Evolutionary conservation across 1,284 basidiomycete genomes (phyloP), one percentile per base, ranked within the genome.

Genomic region (Amanita bisporigera): DNA sequence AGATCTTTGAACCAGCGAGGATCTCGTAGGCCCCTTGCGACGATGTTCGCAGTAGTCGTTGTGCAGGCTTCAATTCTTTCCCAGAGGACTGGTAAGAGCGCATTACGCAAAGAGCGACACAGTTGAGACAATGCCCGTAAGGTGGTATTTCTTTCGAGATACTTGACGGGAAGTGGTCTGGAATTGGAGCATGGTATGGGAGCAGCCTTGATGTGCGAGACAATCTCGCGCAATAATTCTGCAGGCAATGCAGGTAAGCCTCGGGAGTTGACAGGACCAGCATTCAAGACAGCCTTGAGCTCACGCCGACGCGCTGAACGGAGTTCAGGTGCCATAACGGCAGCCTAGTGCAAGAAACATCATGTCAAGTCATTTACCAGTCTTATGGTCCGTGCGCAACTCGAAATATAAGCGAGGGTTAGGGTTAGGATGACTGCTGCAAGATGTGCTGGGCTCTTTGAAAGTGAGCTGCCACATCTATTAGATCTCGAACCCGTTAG

Each of bases 181-280:
- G 38, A 17, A 17, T 15, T 14, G 15, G 26, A 14, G n/a, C 31
- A 60, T 0, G 72, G 71, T 14, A 69, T 21, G 12, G 69, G 67
- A 21, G 66, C 66, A 12, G 45, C 29, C 1, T 67, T 63, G 7
- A 70, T 50, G 61, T 74, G 33, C 1, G 71, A 72, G 2, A 68
- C n/a, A 36, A 74, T 70, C 59, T 73, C 71, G 10, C 70, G 58
- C 19, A 71, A 60, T 0, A 75, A 43, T 49, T 75, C 73, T 36
- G 66, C 66, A 50, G 74, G 70, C 31, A 75, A 64, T 2, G 61
- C 50, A 21, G 71, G 61, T 14, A 75, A 43, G 4, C 71, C 70
- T 15, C 26, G 21, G 6, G 67, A 66, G 55, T 69, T 70, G 21
- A 64, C 54, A 15, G 47, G 38, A 15, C 61, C 67, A 19, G 54